These are phyloP conservation scores for Drechslerella stenobrocha DNA, from an alignment of 2,329 filamentous ascomycete genomes.

Conservation along the genomic window DNA sequence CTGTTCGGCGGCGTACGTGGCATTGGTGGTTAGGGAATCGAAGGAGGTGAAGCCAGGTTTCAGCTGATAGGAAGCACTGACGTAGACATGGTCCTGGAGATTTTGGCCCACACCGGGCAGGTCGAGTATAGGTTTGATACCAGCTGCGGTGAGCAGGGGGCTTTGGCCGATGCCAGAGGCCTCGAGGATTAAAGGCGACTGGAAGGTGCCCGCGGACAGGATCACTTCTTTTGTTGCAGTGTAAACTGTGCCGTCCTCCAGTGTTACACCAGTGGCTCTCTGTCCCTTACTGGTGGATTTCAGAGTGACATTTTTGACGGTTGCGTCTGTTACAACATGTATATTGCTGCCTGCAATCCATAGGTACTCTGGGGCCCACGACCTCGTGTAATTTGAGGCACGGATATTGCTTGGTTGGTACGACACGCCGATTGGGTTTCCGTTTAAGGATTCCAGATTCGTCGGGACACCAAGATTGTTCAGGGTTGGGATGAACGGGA, in stretches of 20 bases:
- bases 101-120: conserved; percentile 66
- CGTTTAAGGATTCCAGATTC: conserved; percentile 40
- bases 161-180: conserved; percentile 64
- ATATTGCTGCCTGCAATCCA: conserved; percentile 62
- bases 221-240: conserved; percentile 70
- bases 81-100: conserved; percentile 65
- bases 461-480: conserved; percentile 36
- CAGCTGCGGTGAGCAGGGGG: conserved; percentile 61
- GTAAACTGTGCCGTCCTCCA: conserved; percentile 60
- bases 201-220: conserved; percentile 76
- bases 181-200: conserved; percentile 71
- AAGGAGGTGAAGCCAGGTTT: conserved; percentile 77
- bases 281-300: conserved; percentile 40
- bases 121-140: conserved; percentile 63
- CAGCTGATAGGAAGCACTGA: conserved; percentile 72
- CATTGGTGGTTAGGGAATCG: conserved; percentile 67
- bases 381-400: conserved; percentile 41
- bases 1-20: conserved; percentile 40
- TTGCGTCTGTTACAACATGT: conserved; percentile 82
- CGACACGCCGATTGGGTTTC: conserved; percentile 33
- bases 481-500: conserved; percentile 40
- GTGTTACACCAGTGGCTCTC: conserved; percentile 62
- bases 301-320: conserved; percentile 81
- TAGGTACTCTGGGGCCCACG: conserved; percentile 43
- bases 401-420: conserved; percentile 42